phyloP scores from a whole-genome alignment of 495 filamentous ascomycete species.

The Astrothelium macrocarpum region DNA sequence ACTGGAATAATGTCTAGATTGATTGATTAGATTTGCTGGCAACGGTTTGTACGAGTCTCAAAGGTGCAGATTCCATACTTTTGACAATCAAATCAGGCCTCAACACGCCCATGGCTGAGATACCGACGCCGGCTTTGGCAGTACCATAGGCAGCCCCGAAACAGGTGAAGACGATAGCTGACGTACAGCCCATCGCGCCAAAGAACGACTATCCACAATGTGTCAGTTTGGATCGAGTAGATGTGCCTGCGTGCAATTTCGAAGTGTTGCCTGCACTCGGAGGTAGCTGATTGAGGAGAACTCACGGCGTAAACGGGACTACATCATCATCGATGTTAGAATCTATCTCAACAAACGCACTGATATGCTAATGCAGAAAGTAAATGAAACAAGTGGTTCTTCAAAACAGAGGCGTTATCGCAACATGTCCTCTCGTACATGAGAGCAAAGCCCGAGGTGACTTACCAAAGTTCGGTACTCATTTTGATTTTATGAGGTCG shows the following conservation, averaged over 20 bases:
- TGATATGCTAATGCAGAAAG: background rate
- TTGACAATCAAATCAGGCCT: constrained; percentile 97
- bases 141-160: constrained; percentile 97
- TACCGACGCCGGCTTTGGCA: constrained; percentile 97
- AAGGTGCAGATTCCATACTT: constrained; percentile 56
- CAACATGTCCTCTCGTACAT: constrained; percentile 21
- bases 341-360: constrained; percentile 8
- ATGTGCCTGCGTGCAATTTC: constrained; percentile 8
- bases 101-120: constrained; percentile 95
- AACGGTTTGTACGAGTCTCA: background rate
- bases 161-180: constrained; percentile 98
- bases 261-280: background rate
- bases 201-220: constrained; percentile 75
- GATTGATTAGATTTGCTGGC: constrained; percentile 9
- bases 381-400: constrained; percentile 3
- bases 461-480: constrained; percentile 60
- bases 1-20: constrained; percentile 89
- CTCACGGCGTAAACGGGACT: constrained; percentile 99
- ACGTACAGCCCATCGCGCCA: constrained; percentile 97
- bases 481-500: constrained; percentile 44
- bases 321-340: constrained; percentile 36
- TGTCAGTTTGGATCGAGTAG: constrained; percentile 24
- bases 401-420: background rate
- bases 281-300: constrained; percentile 28
- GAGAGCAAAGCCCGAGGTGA: constrained; percentile 29